Evolutionary conservation across 2,329 filamentous ascomycete genomes (phyloP), one percentile per base, ranked within the genome.

Genomic region (Penicillium brasilianum): DNA sequence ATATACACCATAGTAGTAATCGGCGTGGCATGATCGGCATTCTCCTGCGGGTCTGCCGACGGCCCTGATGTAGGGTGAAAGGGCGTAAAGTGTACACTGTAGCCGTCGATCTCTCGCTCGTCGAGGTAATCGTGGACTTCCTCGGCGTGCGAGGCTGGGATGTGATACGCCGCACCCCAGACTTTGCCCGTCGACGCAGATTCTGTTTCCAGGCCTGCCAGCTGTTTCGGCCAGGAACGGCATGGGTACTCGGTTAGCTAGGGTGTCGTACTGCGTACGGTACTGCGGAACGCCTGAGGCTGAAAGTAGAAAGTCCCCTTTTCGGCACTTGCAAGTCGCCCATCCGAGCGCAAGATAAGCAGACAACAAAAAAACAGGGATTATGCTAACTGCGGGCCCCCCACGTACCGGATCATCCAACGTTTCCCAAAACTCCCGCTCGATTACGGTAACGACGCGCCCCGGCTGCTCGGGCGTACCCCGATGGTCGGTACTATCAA

Each of bases 91-190:
- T 97, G 93, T 67, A 97, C 96, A 57, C 89, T 91, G 79, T 99
- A 99, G 28, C 95, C 95, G 79, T 98, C 97, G 74, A 98, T 97
- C 78, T 99, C 95, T 49, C 95, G 89, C 66, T 97, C 94, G 77
- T 98, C 93, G 51, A 99, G 90, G 76, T 97, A 97, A 60, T 88
- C 85, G 68, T 91, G 89, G 4, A 97, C 94, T 79, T 94, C 89
- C 62, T 87, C 84, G 22, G 96, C 92, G 67, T 88, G 85, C 1
- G 86, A 82, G 7, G 88, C 78, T 30, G 85, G 83, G 77, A 97
- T 94, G 72, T 94, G 90, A 80, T 97, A 96, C 65, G 94, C 95
- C 16, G 92, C 91, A 60, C 95, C 95, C 93, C 93, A 98, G 69
- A 97, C 92, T 70, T 85, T 59, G 84, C 70, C 74, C 59, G 67